phyloP scores from a whole-genome alignment of 805 yeast species.

The Lipomyces yamanashiensis region DNA sequence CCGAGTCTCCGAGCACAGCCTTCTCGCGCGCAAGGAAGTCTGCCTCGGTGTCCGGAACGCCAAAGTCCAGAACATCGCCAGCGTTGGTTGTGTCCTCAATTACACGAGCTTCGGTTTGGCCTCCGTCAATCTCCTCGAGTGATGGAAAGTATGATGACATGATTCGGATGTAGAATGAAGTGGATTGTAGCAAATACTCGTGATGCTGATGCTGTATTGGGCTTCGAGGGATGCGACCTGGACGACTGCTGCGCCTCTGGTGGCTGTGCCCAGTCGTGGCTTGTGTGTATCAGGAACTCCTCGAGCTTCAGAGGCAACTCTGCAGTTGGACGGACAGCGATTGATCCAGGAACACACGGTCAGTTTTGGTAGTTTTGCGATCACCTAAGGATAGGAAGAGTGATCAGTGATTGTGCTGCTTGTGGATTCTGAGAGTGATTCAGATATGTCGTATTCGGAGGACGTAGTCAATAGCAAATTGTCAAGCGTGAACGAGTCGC shows the following conservation, averaged over 20 bases:
- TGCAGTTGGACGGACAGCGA: no score
- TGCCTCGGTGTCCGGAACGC: conserved; percentile 40
- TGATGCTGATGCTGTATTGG: neutral
- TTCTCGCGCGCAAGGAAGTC: conserved; percentile 50
- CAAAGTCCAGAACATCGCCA: conserved; percentile 48
- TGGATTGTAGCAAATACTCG: neutral
- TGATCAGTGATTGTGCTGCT: neutral
- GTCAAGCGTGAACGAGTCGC: conserved; percentile 58
- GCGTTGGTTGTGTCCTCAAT: conserved; percentile 50
- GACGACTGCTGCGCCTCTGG: conserved; percentile 1
- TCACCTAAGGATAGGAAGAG: neutral
- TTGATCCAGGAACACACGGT: no score
- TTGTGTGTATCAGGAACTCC: neutral
- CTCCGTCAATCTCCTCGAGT: conserved; percentile 46
- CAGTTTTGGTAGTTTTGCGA: neutral
- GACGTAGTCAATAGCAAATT: conserved; percentile 52
- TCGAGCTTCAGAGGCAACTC: no score
- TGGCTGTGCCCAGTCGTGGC: conserved; percentile 3
- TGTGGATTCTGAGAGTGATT: neutral
- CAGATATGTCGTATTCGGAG: conserved; percentile 54
- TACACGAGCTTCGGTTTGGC: conserved; percentile 37
- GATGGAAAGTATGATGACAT: conserved; percentile 48
- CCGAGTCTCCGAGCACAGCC: conserved; percentile 51
- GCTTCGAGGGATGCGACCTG: neutral
- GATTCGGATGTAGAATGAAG: neutral